These are phyloP conservation scores for Dunaliella primolecta DNA, from an alignment of 139 green algal genomes.

Conservation along the genomic window DNA sequence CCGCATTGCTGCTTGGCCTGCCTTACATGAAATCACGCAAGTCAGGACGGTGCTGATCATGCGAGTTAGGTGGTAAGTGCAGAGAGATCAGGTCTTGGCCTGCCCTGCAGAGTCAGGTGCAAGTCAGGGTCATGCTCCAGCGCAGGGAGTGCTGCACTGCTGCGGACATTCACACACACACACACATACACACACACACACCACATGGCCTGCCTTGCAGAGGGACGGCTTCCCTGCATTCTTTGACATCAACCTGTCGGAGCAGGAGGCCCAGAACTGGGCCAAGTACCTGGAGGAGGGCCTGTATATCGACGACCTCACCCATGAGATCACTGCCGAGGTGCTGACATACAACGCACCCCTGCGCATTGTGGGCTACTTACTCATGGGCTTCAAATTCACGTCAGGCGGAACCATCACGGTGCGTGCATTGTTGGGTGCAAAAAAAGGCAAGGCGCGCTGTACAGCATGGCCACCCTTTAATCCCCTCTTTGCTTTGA, in stretches of 20 bases:
- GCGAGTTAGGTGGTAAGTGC: too few relatives aligned
- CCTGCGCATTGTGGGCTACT: slow-evolving; percentile 67
- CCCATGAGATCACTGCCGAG: slow-evolving; percentile 45
- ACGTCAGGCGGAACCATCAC: slow-evolving; percentile 66
- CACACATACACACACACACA: not conserved
- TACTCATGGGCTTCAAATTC: slow-evolving; percentile 55
- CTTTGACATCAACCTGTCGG: slow-evolving; percentile 78
- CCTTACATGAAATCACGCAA: too few relatives aligned
- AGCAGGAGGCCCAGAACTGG: slow-evolving; percentile 42
- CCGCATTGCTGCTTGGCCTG: too few relatives aligned
- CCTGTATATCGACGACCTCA: slow-evolving; percentile 68
- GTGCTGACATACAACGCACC: slow-evolving; percentile 84
- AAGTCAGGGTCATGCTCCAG: too few relatives aligned
- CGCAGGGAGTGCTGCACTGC: too few relatives aligned
- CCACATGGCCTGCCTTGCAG: not conserved
- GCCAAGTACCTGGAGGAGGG: slow-evolving; percentile 65
- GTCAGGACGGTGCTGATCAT: too few relatives aligned
- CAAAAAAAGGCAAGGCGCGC: too few relatives aligned
- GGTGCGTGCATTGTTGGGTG: too few relatives aligned
- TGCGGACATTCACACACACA: not conserved
- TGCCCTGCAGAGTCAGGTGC: too few relatives aligned
- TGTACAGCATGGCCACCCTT: too few relatives aligned
- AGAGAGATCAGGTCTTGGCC: too few relatives aligned
- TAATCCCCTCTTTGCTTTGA: too few relatives aligned
- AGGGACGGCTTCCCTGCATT: slow-evolving; percentile 62